A percentile compares a stretch with the other conserved stretches of the same genome.
Conservation (phyloP, 1,284 basidiomycete species). For the Cryptococcus neoformans region DNA sequence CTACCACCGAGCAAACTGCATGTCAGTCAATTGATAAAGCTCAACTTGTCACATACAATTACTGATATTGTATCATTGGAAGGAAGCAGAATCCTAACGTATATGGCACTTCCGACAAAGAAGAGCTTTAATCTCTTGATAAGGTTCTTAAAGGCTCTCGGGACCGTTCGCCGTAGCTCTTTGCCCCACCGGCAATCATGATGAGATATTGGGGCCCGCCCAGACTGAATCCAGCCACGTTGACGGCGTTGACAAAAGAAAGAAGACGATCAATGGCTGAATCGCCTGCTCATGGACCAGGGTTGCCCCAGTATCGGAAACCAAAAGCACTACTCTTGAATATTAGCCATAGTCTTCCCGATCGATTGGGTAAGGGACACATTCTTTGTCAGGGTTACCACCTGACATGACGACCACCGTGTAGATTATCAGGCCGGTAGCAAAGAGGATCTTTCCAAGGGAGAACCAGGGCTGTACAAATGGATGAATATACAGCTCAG, state of each 20-base stretch:
- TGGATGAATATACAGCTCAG: conserved; percentile 29
- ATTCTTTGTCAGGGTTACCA: not conserved
- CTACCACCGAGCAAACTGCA: conserved; percentile 18
- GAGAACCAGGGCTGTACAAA: conserved; percentile 19
- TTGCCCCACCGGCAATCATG: conserved; percentile 17
- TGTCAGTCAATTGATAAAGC: too few species aligned
- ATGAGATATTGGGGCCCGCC: conserved; percentile 27
- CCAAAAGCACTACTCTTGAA: conserved; percentile 1
- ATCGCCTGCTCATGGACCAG: conserved; percentile 2
- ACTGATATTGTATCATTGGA: conserved; percentile 8
- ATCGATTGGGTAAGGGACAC: not conserved
- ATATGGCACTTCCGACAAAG: conserved; percentile 28
- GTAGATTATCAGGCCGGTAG: conserved; percentile 49
- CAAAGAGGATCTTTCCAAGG: conserved; percentile 27
- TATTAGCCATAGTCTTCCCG: not conserved
- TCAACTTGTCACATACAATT: too few species aligned
- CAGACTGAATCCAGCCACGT: conserved; percentile 30
- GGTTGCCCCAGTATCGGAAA: conserved; percentile 10
- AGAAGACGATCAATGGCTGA: not conserved
- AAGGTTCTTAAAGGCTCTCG: conserved; percentile 31
- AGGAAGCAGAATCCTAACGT: conserved; percentile 24
- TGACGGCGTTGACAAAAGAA: conserved; percentile 13
- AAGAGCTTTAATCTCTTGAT: conserved; percentile 33
- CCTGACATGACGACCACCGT: conserved; percentile 20
- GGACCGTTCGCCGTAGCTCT: conserved; percentile 24